Evolutionary conservation across 2,329 filamentous ascomycete genomes (phyloP), one percentile per base, ranked within the genome.

Genomic region (Tolypocladium guangdongense): DNA sequence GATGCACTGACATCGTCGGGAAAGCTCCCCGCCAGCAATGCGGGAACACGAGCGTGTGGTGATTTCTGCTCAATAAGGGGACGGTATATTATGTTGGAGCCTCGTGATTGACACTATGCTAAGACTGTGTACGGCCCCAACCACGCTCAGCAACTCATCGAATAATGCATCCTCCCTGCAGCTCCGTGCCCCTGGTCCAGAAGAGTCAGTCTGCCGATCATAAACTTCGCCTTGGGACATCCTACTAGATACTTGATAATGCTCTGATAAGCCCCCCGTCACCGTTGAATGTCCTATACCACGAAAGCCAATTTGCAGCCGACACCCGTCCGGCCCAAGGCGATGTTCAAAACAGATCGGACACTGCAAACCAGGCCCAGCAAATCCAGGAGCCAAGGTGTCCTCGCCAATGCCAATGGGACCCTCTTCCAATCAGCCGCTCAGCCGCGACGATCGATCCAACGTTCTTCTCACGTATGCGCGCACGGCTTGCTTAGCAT

Each of bases 391-490:
- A 33, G 20, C 52, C 33, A 24, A 41, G n/a, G 10, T n/a, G 22
- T 33, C 45, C 24, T 33, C 33, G 45, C n/a, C 45, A 30, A 48
- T 49, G 30, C 27, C 45, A 30, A 48, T 27, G 16, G n/a, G 38
- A 20, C 27, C 36, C 18, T 38, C 50, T 48, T 48, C 52, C 36
- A 52, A 55, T 52, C 56, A 57, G 45, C 52, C 38, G 22, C 43
- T 56, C 27, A 56, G 57, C 49, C 59, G 58, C 27, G 60, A 59
- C n/a, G 63, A 58, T 54, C 69, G 63, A 56, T 66, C 63, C 51
- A 68, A 59, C 33, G 63, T 66, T 41, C 59, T 64, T 52, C 60
- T 65, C 50, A 71, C 58, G 50, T 65, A 69, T 27, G 59, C 63
- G 20, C 64, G 66, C 35, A 71, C 62, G 35, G 61, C 64, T 39